phyloP scores from a whole-genome alignment of 495 filamentous ascomycete species.

The Sporormia fimetaria region DNA sequence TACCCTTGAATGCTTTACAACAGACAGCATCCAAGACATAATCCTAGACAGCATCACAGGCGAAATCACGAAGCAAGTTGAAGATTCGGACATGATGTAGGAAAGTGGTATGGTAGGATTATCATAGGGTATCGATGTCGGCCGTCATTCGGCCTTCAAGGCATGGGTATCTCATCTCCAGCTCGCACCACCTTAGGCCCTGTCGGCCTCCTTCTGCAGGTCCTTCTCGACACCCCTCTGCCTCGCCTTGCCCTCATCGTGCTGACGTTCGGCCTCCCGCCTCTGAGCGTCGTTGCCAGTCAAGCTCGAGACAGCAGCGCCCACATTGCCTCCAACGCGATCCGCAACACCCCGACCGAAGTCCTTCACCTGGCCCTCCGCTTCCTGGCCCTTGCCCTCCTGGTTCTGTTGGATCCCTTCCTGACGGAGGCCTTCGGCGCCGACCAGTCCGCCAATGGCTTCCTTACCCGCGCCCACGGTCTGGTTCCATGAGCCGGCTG shows the following conservation, averaged over 20 bases:
- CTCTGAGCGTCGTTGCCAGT: conserved; percentile 59
- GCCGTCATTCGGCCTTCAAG: no score
- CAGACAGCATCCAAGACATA: no score
- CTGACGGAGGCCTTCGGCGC: conserved; percentile 61
- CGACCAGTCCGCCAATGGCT: conserved; percentile 59
- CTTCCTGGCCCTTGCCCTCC: conserved; percentile 70
- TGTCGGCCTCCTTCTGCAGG: conserved; percentile 54
- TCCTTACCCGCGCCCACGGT: conserved; percentile 80
- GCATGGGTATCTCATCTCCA: no score
- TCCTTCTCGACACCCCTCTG: conserved; percentile 79
- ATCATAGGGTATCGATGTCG: no score
- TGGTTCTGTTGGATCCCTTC: conserved; percentile 67
- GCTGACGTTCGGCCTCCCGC: conserved; percentile 49
- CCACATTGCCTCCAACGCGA: conserved; percentile 61
- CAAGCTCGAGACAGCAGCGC: conserved; percentile 54
- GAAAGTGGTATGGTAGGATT: no score
- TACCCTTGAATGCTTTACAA: no score
- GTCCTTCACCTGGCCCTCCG: conserved; percentile 72
- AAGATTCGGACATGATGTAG: no score
- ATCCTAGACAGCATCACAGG: no score
- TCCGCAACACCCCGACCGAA: conserved; percentile 57
- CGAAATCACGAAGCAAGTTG: no score
- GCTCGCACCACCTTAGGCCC: no score
- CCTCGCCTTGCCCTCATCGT: conserved; percentile 76
- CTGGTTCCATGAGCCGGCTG: conserved; percentile 70